Conservation (phyloP, 306 rosid genomes). For the Hippophae gyantsensis region DNA sequence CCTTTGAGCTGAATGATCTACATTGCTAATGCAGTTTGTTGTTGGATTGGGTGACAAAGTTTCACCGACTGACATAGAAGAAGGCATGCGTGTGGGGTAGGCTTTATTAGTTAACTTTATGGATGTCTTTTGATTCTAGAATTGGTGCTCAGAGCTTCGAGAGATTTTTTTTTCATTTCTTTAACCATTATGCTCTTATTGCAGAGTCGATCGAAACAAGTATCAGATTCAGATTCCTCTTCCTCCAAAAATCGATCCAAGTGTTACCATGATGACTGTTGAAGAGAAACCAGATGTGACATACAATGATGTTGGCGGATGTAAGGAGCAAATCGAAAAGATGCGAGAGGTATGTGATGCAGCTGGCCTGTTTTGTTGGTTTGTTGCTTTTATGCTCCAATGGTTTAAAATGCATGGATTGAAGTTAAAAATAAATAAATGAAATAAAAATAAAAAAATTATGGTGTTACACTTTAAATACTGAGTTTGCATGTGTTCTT, state of each 20-base stretch:
- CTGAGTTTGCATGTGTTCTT: slow-evolving; percentile 14
- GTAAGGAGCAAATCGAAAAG: slow-evolving; percentile 92
- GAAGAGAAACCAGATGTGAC: slow-evolving; percentile 99
- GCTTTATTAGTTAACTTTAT: slow-evolving; percentile 15
- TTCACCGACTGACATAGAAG: slow-evolving; percentile 98
- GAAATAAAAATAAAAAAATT: no score
- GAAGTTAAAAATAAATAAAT: background rate
- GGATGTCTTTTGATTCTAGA: background rate
- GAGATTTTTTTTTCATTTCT: background rate
- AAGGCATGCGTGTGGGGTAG: slow-evolving; percentile 99
- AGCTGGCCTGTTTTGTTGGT: background rate
- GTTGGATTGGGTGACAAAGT: slow-evolving; percentile 98
- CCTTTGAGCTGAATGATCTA: slow-evolving; percentile 23
- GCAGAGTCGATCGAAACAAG: slow-evolving; percentile 93
- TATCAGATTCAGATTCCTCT: slow-evolving; percentile 98
- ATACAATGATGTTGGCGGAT: slow-evolving; percentile 97
- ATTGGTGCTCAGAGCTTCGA: no score
- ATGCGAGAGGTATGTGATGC: slow-evolving; percentile 73
- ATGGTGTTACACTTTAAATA: background rate
- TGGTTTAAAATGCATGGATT: background rate
- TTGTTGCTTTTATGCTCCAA: background rate
- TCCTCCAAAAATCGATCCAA: slow-evolving; percentile 98
- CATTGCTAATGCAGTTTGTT: slow-evolving; percentile 62
- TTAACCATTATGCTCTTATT: slow-evolving; percentile 24
- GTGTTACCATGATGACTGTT: slow-evolving; percentile 97